Evolutionary conservation across 495 filamentous ascomycete genomes (phyloP), one percentile per base, ranked within the genome.

Genomic region (Immersiella caudata): DNA sequence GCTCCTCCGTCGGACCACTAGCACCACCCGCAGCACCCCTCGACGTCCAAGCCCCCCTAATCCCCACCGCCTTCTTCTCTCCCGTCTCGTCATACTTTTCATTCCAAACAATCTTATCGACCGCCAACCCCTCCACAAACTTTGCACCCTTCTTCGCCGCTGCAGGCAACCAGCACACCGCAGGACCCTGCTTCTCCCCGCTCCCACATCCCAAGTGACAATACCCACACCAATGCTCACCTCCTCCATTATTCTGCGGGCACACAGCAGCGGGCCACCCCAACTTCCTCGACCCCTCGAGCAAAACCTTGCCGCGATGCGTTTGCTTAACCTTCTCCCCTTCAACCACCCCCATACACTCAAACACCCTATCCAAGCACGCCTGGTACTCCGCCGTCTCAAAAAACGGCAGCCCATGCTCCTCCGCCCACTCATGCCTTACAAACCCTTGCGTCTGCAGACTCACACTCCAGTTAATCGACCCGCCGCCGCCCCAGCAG

Each of bases 381-480:
- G 83, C 80, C 72, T 97, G 93, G 69, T 87, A 97, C 64, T 91
- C 90, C 0, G 81, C 75, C 0, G 88, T 89, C 0, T 87, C 90
- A 72, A 97, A 97, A 70, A 95, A 91, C 0, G 86, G 82, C n/a
- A 97, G 79, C 3, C 88, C 87, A 24, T 75, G 67, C 63, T 88
- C 81, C 59, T 80, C 74, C 0, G 92, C 89, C 94, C 94, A 97
- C 77, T 97, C 92, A 66, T 88, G 81, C 16, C 93, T 84, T 0
- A 97, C 91, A 68, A 83, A 94, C 18, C 83, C 88, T 76, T 94
- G 94, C 0, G 90, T 90, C 74, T 94, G 92, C 36, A 97, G 76
- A 16, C 85, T 85, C n/a, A 91, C 94, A 46, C 89, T 90, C 93
- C 93, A 97, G 72, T 97, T 96, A 65, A 97, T 76, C 1, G 91